Conservation (phyloP, 1,139 yeast genomes). For the Debaryomyces subglobosus region DNA sequence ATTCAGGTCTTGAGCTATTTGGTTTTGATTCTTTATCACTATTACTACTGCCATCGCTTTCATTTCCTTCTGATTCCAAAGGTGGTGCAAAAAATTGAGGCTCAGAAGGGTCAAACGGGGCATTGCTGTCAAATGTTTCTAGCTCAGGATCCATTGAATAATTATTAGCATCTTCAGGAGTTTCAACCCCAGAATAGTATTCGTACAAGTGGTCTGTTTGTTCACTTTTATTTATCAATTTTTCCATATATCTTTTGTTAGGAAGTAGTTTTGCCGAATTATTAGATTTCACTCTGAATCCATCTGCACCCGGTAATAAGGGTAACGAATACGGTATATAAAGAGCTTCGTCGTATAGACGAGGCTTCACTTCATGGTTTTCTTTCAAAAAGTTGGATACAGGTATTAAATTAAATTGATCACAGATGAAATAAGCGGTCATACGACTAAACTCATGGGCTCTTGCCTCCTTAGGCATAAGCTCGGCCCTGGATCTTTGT, state of each 20-base stretch:
- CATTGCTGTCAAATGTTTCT: slow-evolving; percentile 37
- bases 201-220: slow-evolving; percentile 90
- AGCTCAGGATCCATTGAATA: slow-evolving; percentile 54
- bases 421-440: slow-evolving; percentile 89
- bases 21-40: slow-evolving; percentile 13
- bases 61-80: slow-evolving; percentile 21
- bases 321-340: slow-evolving; percentile 92
- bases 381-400: slow-evolving; percentile 66
- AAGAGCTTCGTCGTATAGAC: slow-evolving; percentile 86
- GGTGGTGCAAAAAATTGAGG: slow-evolving; percentile 55
- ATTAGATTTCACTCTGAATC: slow-evolving; percentile 80
- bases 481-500: slow-evolving; percentile 66
- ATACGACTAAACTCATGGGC: slow-evolving; percentile 77
- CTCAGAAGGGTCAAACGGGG: slow-evolving; percentile 51
- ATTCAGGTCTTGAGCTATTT: slow-evolving; percentile 14
- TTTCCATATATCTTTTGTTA: slow-evolving; percentile 71
- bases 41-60: slow-evolving; percentile 16
- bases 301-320: slow-evolving; percentile 82
- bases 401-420: slow-evolving; percentile 68
- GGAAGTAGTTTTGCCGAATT: slow-evolving; percentile 64
- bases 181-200: slow-evolving; percentile 81
- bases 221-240: slow-evolving; percentile 76
- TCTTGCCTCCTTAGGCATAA: slow-evolving; percentile 66
- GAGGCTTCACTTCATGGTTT: slow-evolving; percentile 80
- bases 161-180: slow-evolving; percentile 64